Conservation (phyloP, 1,284 basidiomycete genomes). For the Rhodotorula glutinis region DNA sequence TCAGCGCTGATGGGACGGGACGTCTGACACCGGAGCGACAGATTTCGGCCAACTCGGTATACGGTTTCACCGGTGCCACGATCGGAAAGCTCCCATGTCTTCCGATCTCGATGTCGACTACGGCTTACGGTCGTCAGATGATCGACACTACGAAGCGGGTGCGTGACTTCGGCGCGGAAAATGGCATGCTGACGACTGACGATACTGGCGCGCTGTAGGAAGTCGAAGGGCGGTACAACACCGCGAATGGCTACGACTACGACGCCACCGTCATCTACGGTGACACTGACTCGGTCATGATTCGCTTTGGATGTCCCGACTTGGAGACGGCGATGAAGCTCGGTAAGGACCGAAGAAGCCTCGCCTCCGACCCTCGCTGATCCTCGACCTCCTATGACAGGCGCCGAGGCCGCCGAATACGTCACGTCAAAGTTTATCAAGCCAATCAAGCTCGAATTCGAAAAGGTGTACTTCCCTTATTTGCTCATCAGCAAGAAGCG, state of each 20-base stretch:
- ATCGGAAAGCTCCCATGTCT: conserved; percentile 91
- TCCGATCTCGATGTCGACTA: conserved; percentile 86
- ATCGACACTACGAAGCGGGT: conserved; percentile 90
- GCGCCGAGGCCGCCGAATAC: conserved; percentile 88
- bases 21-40: conserved; percentile 45
- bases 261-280: conserved; percentile 93
- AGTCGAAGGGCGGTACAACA: conserved; percentile 81
- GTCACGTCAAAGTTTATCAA: conserved; percentile 87
- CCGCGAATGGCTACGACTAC: conserved; percentile 77
- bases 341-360: conserved; percentile 55
- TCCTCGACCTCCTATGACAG: conserved; percentile 51
- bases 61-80: conserved; percentile 94
- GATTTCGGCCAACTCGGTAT: conserved; percentile 96
- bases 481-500: conserved; percentile 95
- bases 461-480: conserved; percentile 97
- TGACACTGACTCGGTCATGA: conserved; percentile 98
- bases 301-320: conserved; percentile 85
- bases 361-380: background rate
- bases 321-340: conserved; percentile 79
- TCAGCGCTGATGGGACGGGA: too few relatives aligned
- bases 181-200: background rate
- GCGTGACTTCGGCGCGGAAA: conserved; percentile 30
- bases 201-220: conserved; percentile 54
- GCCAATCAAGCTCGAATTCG: conserved; percentile 96
- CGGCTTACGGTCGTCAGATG: conserved; percentile 94